Percentiles rank a stretch among this genome's conserved stretches.
These are phyloP conservation scores for Hymenoscyphus infarciens DNA, from an alignment of 2,329 filamentous ascomycete genomes.

Conservation along the genomic window DNA sequence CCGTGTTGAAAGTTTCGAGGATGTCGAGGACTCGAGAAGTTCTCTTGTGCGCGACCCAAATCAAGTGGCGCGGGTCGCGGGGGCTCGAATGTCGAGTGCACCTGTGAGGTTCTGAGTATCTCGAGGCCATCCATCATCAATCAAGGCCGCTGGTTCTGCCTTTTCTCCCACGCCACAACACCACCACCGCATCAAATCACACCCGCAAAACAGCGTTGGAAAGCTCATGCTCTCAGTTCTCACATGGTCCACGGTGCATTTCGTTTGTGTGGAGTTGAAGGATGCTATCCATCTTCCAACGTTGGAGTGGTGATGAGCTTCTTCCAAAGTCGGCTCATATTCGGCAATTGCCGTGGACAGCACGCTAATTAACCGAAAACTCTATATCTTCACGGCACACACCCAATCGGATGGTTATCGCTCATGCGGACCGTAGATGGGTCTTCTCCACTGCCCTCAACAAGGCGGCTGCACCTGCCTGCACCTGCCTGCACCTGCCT, in stretches of 20 bases:
- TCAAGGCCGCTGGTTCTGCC: background rate
- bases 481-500: too few relatives aligned
- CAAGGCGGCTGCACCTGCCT: too few relatives aligned
- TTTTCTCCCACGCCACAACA: background rate
- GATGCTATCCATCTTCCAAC: background rate
- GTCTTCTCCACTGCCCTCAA: background rate
- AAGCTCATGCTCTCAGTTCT: background rate
- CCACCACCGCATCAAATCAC: background rate
- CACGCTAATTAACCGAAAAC: background rate
- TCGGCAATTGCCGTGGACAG: background rate
- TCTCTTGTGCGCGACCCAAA: background rate
- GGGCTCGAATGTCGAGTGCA: background rate
- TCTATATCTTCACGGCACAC: background rate
- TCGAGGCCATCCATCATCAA: background rate
- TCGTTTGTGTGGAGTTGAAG: background rate
- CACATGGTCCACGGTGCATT: background rate
- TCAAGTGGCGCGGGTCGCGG: background rate
- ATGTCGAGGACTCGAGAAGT: background rate
- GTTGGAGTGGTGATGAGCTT: background rate
- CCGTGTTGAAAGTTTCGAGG: background rate
- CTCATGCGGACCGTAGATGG: background rate
- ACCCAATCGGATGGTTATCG: background rate
- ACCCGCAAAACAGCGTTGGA: background rate
- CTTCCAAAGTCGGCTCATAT: background rate
- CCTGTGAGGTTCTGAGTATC: background rate